Evolutionary conservation across 805 yeast genomes (phyloP).

Genomic region (Candida cerambycidarum): DNA sequence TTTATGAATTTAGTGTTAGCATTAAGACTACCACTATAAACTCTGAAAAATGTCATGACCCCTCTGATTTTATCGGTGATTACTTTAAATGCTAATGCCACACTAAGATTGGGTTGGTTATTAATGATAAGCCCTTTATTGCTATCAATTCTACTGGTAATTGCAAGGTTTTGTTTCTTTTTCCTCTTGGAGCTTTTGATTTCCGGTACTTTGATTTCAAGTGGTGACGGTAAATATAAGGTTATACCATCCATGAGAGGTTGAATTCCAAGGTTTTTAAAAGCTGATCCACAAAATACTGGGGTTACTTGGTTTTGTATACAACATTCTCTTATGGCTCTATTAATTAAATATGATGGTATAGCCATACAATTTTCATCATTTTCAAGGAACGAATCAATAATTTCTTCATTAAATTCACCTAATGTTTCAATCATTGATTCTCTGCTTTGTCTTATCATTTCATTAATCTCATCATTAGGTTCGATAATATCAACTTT

Average conservation of each 20-base stretch:
- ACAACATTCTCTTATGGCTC: conserved; percentile 66
- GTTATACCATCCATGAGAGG: conserved; percentile 85
- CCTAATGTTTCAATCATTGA: conserved; percentile 82
- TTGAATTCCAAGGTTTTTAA: conserved; percentile 90
- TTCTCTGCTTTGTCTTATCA: conserved; percentile 59
- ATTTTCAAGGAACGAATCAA: conserved; percentile 73
- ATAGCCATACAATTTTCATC: conserved; percentile 70
- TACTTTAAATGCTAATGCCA: conserved; percentile 90
- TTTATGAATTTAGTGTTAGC: conserved; percentile 64
- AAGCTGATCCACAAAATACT: conserved; percentile 90
- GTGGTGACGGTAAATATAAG: conserved; percentile 79
- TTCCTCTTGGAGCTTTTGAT: conserved; percentile 31
- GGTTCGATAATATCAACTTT: conserved; percentile 49
- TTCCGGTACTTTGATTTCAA: conserved; percentile 60
- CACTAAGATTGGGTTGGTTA: conserved; percentile 57
- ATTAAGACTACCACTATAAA: conserved; percentile 76
- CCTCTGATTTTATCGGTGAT: conserved; percentile 83
- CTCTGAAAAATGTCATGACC: conserved; percentile 79
- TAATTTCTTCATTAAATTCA: conserved; percentile 74
- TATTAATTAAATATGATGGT: conserved; percentile 50
- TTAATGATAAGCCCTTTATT: conserved; percentile 52
- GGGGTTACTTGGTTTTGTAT: conserved; percentile 62
- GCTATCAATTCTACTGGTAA: conserved; percentile 39
- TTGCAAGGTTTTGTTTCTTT: conserved; percentile 20
- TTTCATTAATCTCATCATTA: conserved; percentile 42